Base-by-base conservation (phyloP, 1,284 basidiomycete species). In the Cutaneotrichosporon daszewskae region DNA sequence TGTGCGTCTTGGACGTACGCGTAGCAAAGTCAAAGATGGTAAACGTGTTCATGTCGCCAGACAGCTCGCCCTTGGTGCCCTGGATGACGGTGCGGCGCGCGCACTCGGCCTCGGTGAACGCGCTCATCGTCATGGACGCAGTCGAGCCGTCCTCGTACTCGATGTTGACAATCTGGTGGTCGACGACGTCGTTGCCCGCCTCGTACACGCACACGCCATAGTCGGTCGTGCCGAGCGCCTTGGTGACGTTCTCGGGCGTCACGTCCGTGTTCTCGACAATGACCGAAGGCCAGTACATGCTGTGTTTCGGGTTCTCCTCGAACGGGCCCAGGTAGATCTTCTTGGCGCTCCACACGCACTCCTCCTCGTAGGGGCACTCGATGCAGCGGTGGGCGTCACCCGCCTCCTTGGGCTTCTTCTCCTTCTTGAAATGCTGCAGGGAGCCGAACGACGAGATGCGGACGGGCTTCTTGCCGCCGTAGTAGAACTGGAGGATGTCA, bases 191-290 rank as follows among this genome's bases (percentile, higher is more conserved):
- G 62, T 89, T 89, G 40, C 78, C 74, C 41, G 79, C 77, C 62
- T 88, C 85, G 63, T 89, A 90, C 6, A 87, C 86, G 57, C 87
- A 90, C 46, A 75, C 70, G 1, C 87, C 87, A 53, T 87, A 89
- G n/a, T 83, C 80, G 1, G 83, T 80, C 2, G 68, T 74, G 44
- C 73, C 71, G 32, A 87, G 69, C 2, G 81, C 83, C 4, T 76
- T 73, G 1, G 78, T 80, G 46, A 87, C 72, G 60, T 82, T 86
- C 66, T 88, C 87, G 36, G 85, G 80, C 55, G 86, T 84, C 3
- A 85, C 80, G 22, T 84, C 65, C 18, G 55, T 54, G 9, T 82
- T 85, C 53, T 89, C 85, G 13, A 87, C 79, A 32, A 88, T 68
- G 18, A 63, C 56, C 12, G 45, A 20, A 0, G 60, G 59, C 59